Base-by-base conservation (phyloP, 768 basidiomycete species). In the Tylopilus subfusipes region DNA sequence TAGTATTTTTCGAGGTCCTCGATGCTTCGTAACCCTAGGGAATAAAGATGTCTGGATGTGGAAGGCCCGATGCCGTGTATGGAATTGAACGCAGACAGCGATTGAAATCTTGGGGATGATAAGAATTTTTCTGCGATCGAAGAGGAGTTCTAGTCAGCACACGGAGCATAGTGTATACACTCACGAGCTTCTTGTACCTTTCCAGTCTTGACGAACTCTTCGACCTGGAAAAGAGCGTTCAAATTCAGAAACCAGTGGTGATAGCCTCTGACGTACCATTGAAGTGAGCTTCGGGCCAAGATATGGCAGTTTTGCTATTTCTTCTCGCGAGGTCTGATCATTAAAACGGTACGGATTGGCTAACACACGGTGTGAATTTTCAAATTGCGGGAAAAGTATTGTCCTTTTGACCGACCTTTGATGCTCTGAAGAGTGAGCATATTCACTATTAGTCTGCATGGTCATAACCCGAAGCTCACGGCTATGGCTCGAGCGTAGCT, bases 21-120 rank as follows among this genome's bases (percentile, higher is more conserved):
- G 8, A 92, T 65, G 0, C 82, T 86, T 31, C 89, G 82, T 42
- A 90, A 68, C 2, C 86, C 86, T 40, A 78, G 72, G 30, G 79
- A 79, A 65, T 85, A 89, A 5, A 91, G 75, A 36, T 77, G 72
- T 7, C 83, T 78, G 7, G 91, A 88, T 8, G 78, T 88, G n/a
- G 72, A 68, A 0, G 90, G 76, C 8, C 91, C 91, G 31, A 93
- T 84, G 10, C 88, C 85, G 50, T 93, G 83, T 52, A 93, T 70
- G 6, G 80, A 75, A 14, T 78, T 72, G 62, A 93, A 89, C 0
- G 72, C 62, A 8, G 78, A 77, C 9, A 92, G 76, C 0, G 81
- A 68, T 48, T 74, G 69, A 65, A 81, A 90, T 33, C 86, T 82
- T 24, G 75, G 57, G 1, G 83, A 82, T 7, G 65, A 63, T 7